phyloP scores from a whole-genome alignment of 768 basidiomycete species.

The Suillus luteus region DNA sequence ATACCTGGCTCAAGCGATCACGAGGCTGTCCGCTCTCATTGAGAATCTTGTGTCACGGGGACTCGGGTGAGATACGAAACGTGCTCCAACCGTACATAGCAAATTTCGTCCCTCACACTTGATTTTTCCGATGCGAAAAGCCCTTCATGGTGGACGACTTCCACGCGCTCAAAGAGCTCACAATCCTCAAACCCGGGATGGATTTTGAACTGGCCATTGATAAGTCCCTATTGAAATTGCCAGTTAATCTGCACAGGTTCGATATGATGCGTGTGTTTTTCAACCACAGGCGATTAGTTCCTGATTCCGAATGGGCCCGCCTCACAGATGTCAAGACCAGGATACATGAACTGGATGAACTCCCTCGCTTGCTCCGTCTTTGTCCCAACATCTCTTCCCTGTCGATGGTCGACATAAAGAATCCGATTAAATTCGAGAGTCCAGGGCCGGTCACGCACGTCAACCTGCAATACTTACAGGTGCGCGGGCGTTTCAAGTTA shows the following conservation, averaged over 20 bases:
- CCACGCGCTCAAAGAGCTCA: constrained; percentile 22
- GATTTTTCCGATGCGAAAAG: background rate
- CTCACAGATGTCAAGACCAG: constrained; percentile 20
- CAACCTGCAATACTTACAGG: background rate
- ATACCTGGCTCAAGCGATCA: background rate
- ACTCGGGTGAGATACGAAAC: background rate
- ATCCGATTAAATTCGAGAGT: background rate
- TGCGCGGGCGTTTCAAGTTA: background rate
- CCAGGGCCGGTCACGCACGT: background rate
- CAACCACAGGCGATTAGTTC: background rate
- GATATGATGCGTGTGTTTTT: fast-evolving
- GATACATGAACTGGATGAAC: background rate
- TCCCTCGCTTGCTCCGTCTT: constrained; percentile 8
- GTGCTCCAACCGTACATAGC: constrained; percentile 25
- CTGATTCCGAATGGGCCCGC: background rate
- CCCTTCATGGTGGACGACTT: constrained; percentile 6
- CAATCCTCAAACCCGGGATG: background rate
- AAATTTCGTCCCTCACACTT: constrained; percentile 8
- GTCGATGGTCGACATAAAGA: background rate
- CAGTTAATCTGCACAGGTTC: constrained; percentile 7
- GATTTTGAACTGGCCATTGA: background rate
- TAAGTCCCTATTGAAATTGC: constrained; percentile 4
- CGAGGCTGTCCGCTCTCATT: background rate
- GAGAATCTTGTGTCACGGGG: background rate
- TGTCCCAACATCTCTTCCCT: background rate